A percentile compares a stretch with the other conserved stretches of the same genome.
These are phyloP conservation scores for Aureobasidium musti DNA, from an alignment of 2,329 filamentous ascomycete genomes.

Conservation along the genomic window DNA sequence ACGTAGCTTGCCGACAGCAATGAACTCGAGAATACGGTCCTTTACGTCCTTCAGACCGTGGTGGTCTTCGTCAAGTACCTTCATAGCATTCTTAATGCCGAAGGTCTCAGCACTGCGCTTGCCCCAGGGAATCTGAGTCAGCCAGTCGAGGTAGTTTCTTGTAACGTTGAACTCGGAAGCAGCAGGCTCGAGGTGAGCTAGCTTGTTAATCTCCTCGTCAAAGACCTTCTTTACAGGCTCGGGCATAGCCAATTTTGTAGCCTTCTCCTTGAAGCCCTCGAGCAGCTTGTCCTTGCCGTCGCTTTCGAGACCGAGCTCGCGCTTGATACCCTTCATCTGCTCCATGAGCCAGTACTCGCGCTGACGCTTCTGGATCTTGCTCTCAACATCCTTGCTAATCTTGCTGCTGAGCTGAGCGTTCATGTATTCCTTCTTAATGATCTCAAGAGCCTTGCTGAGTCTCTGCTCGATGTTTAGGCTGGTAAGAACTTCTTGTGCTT, in stretches of 20 bases:
- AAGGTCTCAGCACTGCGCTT: constrained; percentile 96
- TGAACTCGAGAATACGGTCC: constrained; percentile 96
- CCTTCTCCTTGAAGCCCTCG: constrained; percentile 96
- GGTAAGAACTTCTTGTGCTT: constrained; percentile 88
- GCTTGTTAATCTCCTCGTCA: constrained; percentile 96
- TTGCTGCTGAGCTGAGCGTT: constrained; percentile 96
- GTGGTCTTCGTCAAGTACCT: constrained; percentile 92
- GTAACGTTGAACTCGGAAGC: constrained; percentile 99
- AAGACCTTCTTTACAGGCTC: constrained; percentile 97
- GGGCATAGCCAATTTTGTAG: constrained; percentile 90
- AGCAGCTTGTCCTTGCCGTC: constrained; percentile 98
- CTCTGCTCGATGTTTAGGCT: constrained; percentile 90
- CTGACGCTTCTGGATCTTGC: constrained; percentile 95
- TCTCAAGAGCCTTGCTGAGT: constrained; percentile 84
- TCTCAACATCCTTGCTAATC: constrained; percentile 96
- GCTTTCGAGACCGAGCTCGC: constrained; percentile 93
- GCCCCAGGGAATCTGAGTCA: constrained; percentile 98
- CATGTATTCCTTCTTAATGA: constrained; percentile 98
- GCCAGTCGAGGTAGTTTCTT: constrained; percentile 96
- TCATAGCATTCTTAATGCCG: constrained; percentile 85
- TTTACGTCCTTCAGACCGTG: constrained; percentile 98
- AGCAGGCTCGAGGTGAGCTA: constrained; percentile 90
- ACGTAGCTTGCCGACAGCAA: constrained; percentile 93
- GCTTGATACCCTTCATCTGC: constrained; percentile 97
- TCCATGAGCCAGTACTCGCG: constrained; percentile 99